These are phyloP conservation scores for Pyrenophora teres DNA, from an alignment of 2,329 filamentous ascomycete genomes.

Conservation along the genomic window DNA sequence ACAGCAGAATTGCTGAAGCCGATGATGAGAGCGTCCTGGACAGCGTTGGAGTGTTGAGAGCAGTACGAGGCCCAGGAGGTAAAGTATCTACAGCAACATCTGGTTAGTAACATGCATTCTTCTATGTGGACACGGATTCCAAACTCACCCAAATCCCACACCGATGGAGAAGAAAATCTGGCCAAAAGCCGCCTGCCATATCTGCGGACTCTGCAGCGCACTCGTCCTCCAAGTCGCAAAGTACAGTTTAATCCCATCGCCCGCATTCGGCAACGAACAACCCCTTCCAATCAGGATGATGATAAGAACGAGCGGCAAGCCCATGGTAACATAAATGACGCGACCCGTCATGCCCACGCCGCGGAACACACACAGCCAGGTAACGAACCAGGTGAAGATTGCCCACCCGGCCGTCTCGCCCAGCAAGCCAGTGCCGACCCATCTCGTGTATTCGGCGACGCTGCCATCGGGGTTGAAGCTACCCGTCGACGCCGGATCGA, in stretches of 20 bases:
- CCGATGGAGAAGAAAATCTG: conserved; percentile 63
- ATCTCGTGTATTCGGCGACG: conserved; percentile 11
- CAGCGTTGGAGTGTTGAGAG: conserved; percentile 49
- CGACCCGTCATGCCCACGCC: conserved; percentile 25
- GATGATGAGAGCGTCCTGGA: conserved; percentile 60
- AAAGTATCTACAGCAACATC: neutral
- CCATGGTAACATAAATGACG: conserved; percentile 30
- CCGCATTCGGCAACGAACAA: conserved; percentile 15
- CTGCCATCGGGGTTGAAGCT: conserved; percentile 11
- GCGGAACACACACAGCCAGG: conserved; percentile 22
- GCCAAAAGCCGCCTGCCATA: conserved; percentile 58
- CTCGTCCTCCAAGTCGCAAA: conserved; percentile 15
- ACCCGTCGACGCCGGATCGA: neutral
- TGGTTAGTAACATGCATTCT: neutral
- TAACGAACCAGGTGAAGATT: conserved; percentile 14
- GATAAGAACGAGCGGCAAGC: conserved; percentile 19
- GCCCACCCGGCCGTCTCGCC: conserved; percentile 5
- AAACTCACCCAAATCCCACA: conserved; percentile 48
- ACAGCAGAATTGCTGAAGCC: conserved; percentile 58
- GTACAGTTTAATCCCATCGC: conserved; percentile 15
- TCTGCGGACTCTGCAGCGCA: conserved; percentile 43
- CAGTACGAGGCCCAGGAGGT: conserved; percentile 7
- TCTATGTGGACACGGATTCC: neutral
- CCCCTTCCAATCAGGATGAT: conserved; percentile 21
- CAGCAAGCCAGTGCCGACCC: neutral